Percentiles rank a stretch among this genome's conserved stretches.
phyloP scores from a whole-genome alignment of 305 asterid species.

The Solanum hybrid region DNA sequence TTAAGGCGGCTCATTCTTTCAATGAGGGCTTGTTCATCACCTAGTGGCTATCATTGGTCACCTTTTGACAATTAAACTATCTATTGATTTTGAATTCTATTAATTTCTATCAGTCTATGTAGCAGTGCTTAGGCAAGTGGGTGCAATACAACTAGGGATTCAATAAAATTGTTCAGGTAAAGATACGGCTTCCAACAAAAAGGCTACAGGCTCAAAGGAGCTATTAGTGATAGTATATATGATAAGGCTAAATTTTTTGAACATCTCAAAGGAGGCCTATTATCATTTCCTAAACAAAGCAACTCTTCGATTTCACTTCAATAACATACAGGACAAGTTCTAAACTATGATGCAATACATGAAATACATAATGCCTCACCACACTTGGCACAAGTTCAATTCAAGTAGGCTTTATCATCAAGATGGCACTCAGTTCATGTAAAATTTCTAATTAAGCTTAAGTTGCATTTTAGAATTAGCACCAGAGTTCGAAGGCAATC shows the following conservation, averaged over 20 bases:
- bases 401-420: not conserved
- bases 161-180: not conserved
- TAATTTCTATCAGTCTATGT: not conserved
- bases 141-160: not conserved
- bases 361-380: not conserved
- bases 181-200: not conserved
- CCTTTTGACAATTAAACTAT: not conserved
- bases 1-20: too few relatives aligned
- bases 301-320: not conserved
- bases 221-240: not conserved
- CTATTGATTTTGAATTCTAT: not conserved
- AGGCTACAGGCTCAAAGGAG: not conserved
- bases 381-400: not conserved
- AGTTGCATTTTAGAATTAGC: not conserved
- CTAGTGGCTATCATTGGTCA: not conserved
- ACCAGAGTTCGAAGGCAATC: too few relatives aligned
- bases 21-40: not conserved
- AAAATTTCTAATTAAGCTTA: not conserved
- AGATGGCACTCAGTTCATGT: not conserved
- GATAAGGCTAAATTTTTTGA: not conserved
- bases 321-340: not conserved
- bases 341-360: not conserved
- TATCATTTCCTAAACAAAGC: not conserved
- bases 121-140: not conserved
- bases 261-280: not conserved